Conservation (phyloP, 495 filamentous ascomycete species). For the Platismatia glauca region DNA sequence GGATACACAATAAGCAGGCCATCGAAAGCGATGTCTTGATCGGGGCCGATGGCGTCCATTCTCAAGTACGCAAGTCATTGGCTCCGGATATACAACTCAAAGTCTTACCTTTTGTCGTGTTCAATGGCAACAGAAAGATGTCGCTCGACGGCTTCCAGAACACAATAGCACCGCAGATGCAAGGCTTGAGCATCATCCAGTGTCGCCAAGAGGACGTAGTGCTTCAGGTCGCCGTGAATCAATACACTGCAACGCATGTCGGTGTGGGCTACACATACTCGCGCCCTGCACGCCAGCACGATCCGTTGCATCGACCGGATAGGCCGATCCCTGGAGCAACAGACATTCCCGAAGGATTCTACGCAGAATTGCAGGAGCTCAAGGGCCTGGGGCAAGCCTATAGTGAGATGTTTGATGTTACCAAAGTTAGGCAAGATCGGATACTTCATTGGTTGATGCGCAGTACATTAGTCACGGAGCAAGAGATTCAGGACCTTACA, state of each 20-base stretch:
- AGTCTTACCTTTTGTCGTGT: slow-evolving; percentile 34
- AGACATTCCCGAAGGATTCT: slow-evolving; percentile 30
- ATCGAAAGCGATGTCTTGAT: slow-evolving; percentile 25
- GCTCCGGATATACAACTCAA: slow-evolving; percentile 22
- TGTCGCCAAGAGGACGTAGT: slow-evolving; percentile 17
- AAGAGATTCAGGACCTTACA: slow-evolving; percentile 24
- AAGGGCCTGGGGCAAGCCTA: slow-evolving; percentile 26
- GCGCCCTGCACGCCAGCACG: slow-evolving; percentile 25
- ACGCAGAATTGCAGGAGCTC: slow-evolving; percentile 27
- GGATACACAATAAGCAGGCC: slow-evolving; percentile 19
- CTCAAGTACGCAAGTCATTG: slow-evolving; percentile 25
- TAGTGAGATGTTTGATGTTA: slow-evolving; percentile 27
- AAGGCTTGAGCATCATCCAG: slow-evolving; percentile 18
- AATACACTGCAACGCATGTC: slow-evolving; percentile 13
- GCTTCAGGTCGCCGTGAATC: slow-evolving; percentile 29
- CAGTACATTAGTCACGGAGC: slow-evolving; percentile 13
- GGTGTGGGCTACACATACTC: slow-evolving; percentile 33
- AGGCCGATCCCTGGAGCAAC: slow-evolving; percentile 25
- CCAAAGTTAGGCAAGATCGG: slow-evolving; percentile 27
- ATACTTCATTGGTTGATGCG: slow-evolving; percentile 40
- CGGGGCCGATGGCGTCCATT: slow-evolving; percentile 35
- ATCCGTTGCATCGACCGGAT: slow-evolving; percentile 31
- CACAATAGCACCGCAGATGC: slow-evolving; percentile 16
- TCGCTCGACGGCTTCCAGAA: slow-evolving; percentile 18
- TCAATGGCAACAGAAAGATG: slow-evolving; percentile 31